Evolutionary conservation across 1,284 basidiomycete genomes (phyloP), one percentile per base, ranked within the genome.

Genomic region (Trametes sp.): DNA sequence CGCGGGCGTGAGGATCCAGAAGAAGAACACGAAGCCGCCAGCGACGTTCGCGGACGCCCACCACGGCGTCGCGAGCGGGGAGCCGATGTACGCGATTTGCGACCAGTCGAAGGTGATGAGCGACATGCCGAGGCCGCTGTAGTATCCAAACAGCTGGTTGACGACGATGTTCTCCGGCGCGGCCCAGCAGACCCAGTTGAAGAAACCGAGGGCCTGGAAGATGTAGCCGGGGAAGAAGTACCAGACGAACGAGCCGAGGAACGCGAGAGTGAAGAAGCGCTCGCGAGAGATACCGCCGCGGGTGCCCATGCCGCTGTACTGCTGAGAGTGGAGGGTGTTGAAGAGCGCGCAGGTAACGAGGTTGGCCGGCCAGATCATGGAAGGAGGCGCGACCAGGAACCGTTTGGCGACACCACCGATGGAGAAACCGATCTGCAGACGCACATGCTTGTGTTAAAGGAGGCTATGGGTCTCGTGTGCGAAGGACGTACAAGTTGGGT

Each of bases 401-500:
- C 82, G 78, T 4, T 83, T 75, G n/a, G 81, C 80, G 28, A 87
- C 69, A 1, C 90, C 90, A 0, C 88, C 87, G 67, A 81, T 86
- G 2, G 91, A 89, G 72, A 96, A 94, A 1, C 95, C 95, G 46
- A 95, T 90, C 73, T 96, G 92, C 0, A 90, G 89, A n/a, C n/a
- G 4, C 89, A 87, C 77, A 95, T 84, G 36, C n/a, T n/a, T n/a
- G 93, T 83, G 59, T 94, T 23, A 33, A 69, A 62, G 66, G 60
- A 68, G 63, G 28, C 54, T 26, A 64, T 51, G 51, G 77, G 76
- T 67, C 79, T 9, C n/a, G 28, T 11, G 24, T 7, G 51, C n/a
- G 38, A 48, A 14, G 11, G 16, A 41, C 24, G 19, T 10, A 95
- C 89, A 48, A 96, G 81, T 72, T 76, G 74, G 6, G 93, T 92